Percentiles rank a stretch among this genome's conserved stretches.
Evolutionary conservation across 768 basidiomycete genomes (phyloP).

Genomic region (Strobilomyces dryophilus): DNA sequence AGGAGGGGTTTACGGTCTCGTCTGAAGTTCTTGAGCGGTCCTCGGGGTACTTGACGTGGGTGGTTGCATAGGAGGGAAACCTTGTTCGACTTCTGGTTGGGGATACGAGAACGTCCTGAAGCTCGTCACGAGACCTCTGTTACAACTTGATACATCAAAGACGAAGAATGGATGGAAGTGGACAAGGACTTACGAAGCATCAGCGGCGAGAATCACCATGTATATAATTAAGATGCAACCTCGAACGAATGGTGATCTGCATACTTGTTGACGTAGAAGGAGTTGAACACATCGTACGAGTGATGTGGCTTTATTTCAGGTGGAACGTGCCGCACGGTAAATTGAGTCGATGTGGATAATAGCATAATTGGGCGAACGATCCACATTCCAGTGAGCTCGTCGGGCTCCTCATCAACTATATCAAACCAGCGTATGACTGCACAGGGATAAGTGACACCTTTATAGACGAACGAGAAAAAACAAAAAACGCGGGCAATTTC

Average conservation of each 20-base stretch:
- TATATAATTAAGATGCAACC: neutral
- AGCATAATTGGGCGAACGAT: neutral
- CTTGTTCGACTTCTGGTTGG: no score
- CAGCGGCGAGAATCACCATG: no score
- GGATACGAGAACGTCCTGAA: no score
- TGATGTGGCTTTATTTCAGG: neutral
- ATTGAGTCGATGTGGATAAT: neutral
- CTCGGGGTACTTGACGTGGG: no score
- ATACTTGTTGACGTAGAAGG: neutral
- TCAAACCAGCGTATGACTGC: neutral
- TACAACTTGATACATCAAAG: no score
- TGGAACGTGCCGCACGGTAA: neutral
- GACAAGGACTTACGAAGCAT: no score
- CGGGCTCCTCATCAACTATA: neutral
- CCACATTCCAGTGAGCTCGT: neutral
- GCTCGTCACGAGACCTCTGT: no score
- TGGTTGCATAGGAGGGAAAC: no score
- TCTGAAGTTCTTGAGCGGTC: no score
- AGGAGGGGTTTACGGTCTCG: slow-evolving; percentile 39
- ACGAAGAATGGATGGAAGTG: no score
- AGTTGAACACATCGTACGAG: neutral
- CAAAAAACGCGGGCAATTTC: neutral
- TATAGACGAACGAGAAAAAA: neutral
- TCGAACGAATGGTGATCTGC: neutral
- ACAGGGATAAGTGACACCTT: neutral